A percentile compares a stretch with the other conserved stretches of the same genome.
These are phyloP conservation scores for Leccinellum albellum DNA, from an alignment of 768 basidiomycete species.

Conservation along the genomic window DNA sequence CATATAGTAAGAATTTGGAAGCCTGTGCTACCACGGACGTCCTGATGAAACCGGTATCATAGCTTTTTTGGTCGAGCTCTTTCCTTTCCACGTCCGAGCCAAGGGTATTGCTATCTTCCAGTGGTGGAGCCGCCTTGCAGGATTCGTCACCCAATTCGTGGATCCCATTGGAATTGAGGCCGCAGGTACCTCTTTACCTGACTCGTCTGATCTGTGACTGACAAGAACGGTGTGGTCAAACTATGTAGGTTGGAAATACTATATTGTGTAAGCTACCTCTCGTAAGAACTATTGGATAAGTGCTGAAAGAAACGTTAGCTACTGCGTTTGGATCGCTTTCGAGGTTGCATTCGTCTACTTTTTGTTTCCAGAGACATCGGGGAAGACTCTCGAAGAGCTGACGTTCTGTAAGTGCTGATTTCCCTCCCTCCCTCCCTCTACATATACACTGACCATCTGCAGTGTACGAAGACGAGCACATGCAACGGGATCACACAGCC, in stretches of 20 bases:
- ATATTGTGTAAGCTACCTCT: conserved; percentile 9
- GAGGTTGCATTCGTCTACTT: conserved; percentile 14
- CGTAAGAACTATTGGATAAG: accelerated
- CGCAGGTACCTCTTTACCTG: conserved; percentile 1
- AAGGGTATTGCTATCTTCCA: conserved; percentile 62
- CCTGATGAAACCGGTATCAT: conserved; percentile 15
- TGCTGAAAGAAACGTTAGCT: conserved; percentile 5
- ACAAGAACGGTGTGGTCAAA: background rate
- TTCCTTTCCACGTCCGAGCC: conserved; percentile 61
- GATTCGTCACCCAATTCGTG: conserved; percentile 12
- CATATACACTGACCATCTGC: background rate
- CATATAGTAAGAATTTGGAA: conserved; percentile 5
- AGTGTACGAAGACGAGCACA: conserved; percentile 3
- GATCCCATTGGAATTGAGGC: conserved; percentile 16
- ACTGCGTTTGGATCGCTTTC: conserved; percentile 13
- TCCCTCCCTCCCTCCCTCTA: background rate
- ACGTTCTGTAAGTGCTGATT: conserved; percentile 12
- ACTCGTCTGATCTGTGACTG: background rate
- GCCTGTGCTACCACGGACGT: too few species aligned
- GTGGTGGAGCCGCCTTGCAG: conserved; percentile 44
- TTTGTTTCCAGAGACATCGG: conserved; percentile 21
- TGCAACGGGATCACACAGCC: background rate
- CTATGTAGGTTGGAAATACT: conserved; percentile 19
- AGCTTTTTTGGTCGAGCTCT: conserved; percentile 64
- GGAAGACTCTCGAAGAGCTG: conserved; percentile 17